These are phyloP conservation scores for Physcomitrium patens DNA, from an alignment of 225 moss, liverwort and hornwort genomes.

Conservation along the genomic window DNA sequence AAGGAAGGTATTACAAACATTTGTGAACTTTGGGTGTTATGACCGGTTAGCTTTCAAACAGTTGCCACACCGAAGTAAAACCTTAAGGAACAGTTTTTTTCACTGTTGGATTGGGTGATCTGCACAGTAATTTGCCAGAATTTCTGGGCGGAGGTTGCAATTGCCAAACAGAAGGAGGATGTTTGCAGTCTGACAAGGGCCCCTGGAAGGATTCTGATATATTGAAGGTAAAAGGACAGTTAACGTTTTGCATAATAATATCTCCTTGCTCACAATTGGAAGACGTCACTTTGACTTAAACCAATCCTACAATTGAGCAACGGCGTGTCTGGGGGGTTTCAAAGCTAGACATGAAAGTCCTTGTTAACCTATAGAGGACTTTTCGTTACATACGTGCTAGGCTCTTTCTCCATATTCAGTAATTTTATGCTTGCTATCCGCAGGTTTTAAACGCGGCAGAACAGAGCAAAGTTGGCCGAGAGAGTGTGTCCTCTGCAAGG, in stretches of 20 bases:
- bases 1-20: neutral
- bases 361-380: too few species aligned
- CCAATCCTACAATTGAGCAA: too few species aligned
- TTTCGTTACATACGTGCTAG: slow-evolving; percentile 2
- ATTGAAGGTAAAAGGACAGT: slow-evolving; percentile 40
- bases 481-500: slow-evolving; percentile 39
- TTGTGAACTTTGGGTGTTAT: neutral
- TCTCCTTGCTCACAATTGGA: too few species aligned
- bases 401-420: slow-evolving; percentile 14
- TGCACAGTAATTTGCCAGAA: slow-evolving; percentile 68
- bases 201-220: slow-evolving; percentile 65
- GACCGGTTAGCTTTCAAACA: neutral
- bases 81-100: slow-evolving; percentile 1
- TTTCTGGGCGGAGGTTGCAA: slow-evolving; percentile 68
- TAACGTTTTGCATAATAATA: neutral
- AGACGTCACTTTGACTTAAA: too few species aligned
- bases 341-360: too few species aligned
- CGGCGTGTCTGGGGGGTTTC: too few species aligned
- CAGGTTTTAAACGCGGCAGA: slow-evolving; percentile 48
- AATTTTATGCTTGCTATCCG: slow-evolving; percentile 10
- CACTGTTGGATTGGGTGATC: slow-evolving; percentile 28
- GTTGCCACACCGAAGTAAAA: neutral
- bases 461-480: slow-evolving; percentile 35
- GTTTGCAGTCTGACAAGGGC: slow-evolving; percentile 62
- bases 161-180: slow-evolving; percentile 59